These are phyloP conservation scores for Penicillium parvum DNA, from an alignment of 495 filamentous ascomycete genomes.

Conservation along the genomic window DNA sequence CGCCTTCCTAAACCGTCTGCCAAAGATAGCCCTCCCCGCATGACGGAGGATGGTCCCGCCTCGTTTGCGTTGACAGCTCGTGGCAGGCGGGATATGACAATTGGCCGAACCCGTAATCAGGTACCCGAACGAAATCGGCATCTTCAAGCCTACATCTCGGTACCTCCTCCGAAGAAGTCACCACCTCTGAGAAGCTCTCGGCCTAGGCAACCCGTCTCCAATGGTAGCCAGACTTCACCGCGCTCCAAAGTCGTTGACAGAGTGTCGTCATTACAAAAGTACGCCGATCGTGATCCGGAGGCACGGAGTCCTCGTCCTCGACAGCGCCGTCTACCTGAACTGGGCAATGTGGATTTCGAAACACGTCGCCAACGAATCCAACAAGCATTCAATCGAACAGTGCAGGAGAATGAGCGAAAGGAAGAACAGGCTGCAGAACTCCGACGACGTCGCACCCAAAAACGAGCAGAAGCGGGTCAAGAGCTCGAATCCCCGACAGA, in stretches of 20 bases:
- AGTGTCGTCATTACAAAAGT: slow-evolving; percentile 39
- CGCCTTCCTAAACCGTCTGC: slow-evolving; percentile 42
- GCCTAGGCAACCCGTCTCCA: slow-evolving; percentile 73
- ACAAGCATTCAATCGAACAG: slow-evolving; percentile 72
- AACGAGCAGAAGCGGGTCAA: slow-evolving; percentile 30
- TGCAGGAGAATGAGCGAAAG: slow-evolving; percentile 62
- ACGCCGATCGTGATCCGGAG: slow-evolving; percentile 24
- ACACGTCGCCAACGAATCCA: slow-evolving; percentile 72
- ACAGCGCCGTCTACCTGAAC: slow-evolving; percentile 46
- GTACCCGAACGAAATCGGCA: slow-evolving; percentile 43
- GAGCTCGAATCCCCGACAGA: slow-evolving; percentile 11
- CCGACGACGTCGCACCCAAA: slow-evolving; percentile 33
- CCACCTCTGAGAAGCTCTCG: slow-evolving; percentile 79
- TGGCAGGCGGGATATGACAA: slow-evolving; percentile 27
- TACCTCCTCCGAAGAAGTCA: slow-evolving; percentile 57
- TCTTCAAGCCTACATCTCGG: slow-evolving; percentile 62
- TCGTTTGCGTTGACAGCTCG: slow-evolving; percentile 35
- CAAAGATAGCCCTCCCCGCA: slow-evolving; percentile 30
- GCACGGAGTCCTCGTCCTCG: slow-evolving; percentile 34
- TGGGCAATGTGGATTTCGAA: slow-evolving; percentile 73
- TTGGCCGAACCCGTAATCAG: slow-evolving; percentile 33
- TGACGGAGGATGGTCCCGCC: slow-evolving; percentile 27
- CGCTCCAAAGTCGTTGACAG: slow-evolving; percentile 55
- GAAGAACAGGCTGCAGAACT: slow-evolving; percentile 47
- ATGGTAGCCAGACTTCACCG: slow-evolving; percentile 62